Conservation (phyloP, 2,329 filamentous ascomycete species). For the Macrophomina tecta region DNA sequence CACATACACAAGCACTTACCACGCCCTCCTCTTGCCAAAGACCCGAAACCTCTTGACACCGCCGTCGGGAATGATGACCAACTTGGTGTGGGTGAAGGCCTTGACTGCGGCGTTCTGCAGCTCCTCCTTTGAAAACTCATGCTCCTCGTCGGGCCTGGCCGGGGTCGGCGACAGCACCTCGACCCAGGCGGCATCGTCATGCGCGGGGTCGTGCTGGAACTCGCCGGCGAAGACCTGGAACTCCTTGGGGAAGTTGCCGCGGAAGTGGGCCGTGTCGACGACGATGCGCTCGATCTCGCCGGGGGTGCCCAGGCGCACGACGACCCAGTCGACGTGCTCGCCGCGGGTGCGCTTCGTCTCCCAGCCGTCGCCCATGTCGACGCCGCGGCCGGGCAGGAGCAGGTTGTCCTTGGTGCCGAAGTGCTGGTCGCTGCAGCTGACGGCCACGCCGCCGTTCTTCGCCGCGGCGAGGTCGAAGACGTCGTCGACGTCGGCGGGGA, state of each 20-base stretch:
- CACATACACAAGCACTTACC: not conserved
- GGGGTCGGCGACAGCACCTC: constrained; percentile 71
- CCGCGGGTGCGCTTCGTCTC: constrained; percentile 78
- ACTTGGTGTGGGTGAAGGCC: constrained; percentile 80
- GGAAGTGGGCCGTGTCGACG: constrained; percentile 82
- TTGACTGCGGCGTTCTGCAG: constrained; percentile 59
- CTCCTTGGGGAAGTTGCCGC: constrained; percentile 83
- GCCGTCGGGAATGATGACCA: constrained; percentile 92
- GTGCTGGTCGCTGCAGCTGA: constrained; percentile 81
- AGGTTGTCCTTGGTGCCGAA: constrained; percentile 83
- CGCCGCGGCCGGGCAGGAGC: constrained; percentile 76
- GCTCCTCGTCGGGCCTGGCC: constrained; percentile 75
- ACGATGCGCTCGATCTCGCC: constrained; percentile 70
- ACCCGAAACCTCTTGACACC: constrained; percentile 87
- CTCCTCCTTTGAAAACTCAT: constrained; percentile 60
- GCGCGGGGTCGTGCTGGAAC: constrained; percentile 63
- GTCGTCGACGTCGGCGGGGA: constrained; percentile 68
- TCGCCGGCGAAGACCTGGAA: constrained; percentile 68
- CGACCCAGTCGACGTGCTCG: constrained; percentile 81
- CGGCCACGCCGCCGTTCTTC: constrained; percentile 77
- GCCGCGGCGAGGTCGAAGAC: constrained; percentile 79
- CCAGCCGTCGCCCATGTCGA: constrained; percentile 90
- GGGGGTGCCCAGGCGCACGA: constrained; percentile 73
- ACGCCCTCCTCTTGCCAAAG: constrained; percentile 61
- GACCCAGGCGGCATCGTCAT: constrained; percentile 66